phyloP scores from a whole-genome alignment of 352 stramenopile species.

The Globisporangium megalacanthum region DNA sequence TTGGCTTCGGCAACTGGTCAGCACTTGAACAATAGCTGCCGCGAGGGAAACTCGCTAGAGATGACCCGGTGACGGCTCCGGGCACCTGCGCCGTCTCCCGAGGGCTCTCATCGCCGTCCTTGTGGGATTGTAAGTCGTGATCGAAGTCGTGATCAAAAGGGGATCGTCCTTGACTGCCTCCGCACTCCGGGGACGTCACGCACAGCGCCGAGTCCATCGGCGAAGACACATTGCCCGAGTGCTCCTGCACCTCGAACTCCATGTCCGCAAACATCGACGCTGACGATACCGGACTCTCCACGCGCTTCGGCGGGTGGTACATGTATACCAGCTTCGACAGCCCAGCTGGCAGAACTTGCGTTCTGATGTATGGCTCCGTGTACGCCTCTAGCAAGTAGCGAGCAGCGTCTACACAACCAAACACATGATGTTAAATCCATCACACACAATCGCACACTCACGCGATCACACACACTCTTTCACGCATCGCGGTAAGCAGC shows the following conservation, averaged over 20 bases:
- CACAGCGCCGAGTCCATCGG: slow-evolving; percentile 61
- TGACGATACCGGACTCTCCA: slow-evolving; percentile 41
- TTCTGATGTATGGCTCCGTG: slow-evolving; percentile 72
- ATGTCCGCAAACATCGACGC: slow-evolving; percentile 28
- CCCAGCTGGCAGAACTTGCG: slow-evolving; percentile 59
- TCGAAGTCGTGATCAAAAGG: slow-evolving; percentile 75
- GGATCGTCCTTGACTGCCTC: slow-evolving; percentile 58
- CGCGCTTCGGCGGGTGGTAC: slow-evolving; percentile 53
- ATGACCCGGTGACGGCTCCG: slow-evolving; percentile 22
- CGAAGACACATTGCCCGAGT: slow-evolving; percentile 31
- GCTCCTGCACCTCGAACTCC: slow-evolving; percentile 41
- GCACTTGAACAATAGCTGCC: slow-evolving; percentile 73
- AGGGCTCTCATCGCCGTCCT: slow-evolving; percentile 43
- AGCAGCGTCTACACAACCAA: slow-evolving; percentile 69
- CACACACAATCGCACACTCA: slow-evolving; percentile 29
- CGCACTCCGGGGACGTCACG: slow-evolving; percentile 72
- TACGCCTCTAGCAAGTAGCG: slow-evolving; percentile 74
- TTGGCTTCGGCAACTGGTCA: slow-evolving; percentile 54
- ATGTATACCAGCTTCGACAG: slow-evolving; percentile 72
- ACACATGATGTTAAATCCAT: slow-evolving; percentile 52
- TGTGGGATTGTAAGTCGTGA: slow-evolving; percentile 50
- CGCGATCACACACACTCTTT: not conserved
- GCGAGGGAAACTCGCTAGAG: slow-evolving; percentile 50
- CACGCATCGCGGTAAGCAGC: not conserved
- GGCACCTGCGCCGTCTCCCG: slow-evolving; percentile 40